phyloP scores from a whole-genome alignment of 2,329 filamentous ascomycete genomes.

The Beauveria rudraprayagi region DNA sequence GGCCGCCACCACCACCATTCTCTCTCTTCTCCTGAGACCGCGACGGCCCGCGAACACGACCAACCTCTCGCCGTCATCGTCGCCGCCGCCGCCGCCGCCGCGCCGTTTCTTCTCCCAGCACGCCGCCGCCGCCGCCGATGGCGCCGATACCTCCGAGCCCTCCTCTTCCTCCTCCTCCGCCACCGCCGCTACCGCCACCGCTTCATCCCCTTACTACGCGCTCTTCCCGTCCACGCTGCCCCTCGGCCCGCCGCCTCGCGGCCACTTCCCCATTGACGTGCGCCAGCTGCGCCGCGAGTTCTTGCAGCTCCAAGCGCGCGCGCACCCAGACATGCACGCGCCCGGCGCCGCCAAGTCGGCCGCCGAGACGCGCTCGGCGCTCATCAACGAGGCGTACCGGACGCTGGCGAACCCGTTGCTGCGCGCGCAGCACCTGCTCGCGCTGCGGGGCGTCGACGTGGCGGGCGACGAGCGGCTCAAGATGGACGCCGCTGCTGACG shows the following conservation, averaged over 20 bases:
- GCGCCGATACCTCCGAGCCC: conserved; percentile 9
- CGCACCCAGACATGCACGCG: conserved; percentile 65
- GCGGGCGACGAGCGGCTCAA: conserved; percentile 69
- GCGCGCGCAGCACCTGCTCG: conserved; percentile 82
- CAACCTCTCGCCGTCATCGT: not conserved
- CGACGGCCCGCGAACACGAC: not conserved
- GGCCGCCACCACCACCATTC: not conserved
- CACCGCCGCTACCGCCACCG: not conserved
- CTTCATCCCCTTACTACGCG: conserved; percentile 57
- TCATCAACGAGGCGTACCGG: conserved; percentile 87
- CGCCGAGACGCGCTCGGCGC: conserved; percentile 70
- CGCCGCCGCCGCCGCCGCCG: not conserved
- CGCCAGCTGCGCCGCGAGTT: conserved; percentile 73
- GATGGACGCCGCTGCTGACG: conserved; percentile 24
- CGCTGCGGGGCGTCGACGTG: conserved; percentile 67
- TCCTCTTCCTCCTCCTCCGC: too few relatives aligned
- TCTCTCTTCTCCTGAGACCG: too few relatives aligned
- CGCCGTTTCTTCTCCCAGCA: conserved; percentile 2
- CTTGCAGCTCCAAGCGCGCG: conserved; percentile 68
- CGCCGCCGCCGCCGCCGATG: conserved; percentile 9
- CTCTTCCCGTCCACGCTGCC: conserved; percentile 80
- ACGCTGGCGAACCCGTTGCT: conserved; percentile 71
- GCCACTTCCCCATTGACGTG: conserved; percentile 67
- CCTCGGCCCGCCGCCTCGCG: conserved; percentile 64
- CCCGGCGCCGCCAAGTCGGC: conserved; percentile 40